Conservation (phyloP, 139 green algal species). For the Chlorella sp. region DNA sequence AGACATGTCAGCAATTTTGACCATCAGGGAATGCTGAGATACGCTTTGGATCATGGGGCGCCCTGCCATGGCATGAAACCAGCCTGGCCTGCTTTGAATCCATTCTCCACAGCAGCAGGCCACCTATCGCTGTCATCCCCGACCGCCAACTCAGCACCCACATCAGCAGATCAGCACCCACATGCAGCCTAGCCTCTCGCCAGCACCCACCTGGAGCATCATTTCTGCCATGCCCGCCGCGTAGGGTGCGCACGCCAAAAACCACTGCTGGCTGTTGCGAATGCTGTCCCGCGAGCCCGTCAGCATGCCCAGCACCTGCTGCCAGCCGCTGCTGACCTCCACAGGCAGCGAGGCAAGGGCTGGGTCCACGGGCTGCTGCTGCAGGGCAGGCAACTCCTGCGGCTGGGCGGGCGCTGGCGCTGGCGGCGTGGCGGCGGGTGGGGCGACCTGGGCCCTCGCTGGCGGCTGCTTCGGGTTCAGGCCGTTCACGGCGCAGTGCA, state of each 20-base stretch:
- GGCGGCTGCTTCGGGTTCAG: constrained; percentile 2
- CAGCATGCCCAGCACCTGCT: constrained; percentile 50
- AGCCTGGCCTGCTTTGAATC: too few relatives aligned
- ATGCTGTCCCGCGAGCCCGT: constrained; percentile 81
- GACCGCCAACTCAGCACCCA: too few relatives aligned
- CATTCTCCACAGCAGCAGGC: too few relatives aligned
- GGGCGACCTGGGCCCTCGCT: neutral
- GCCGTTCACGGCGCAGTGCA: constrained; percentile 22
- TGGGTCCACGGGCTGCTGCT: neutral
- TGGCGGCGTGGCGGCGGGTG: neutral
- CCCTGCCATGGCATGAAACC: too few relatives aligned
- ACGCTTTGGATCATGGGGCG: too few relatives aligned
- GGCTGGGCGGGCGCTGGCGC: constrained; percentile 6
- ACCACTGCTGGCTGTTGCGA: constrained; percentile 81
- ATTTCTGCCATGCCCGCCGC: constrained; percentile 69
- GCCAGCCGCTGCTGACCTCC: constrained; percentile 49
- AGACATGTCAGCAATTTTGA: too few relatives aligned
- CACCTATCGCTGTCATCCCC: too few relatives aligned
- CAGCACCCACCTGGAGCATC: constrained; percentile 49
- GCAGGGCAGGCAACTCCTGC: neutral
- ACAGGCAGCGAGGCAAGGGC: constrained; percentile 9
- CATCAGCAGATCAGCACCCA: too few relatives aligned
- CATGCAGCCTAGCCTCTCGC: too few relatives aligned
- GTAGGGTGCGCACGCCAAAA: constrained; percentile 78
- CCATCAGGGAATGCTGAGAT: too few relatives aligned